phyloP scores from a whole-genome alignment of 2,329 filamentous ascomycete genomes.

The Xylariaceae sp. region DNA sequence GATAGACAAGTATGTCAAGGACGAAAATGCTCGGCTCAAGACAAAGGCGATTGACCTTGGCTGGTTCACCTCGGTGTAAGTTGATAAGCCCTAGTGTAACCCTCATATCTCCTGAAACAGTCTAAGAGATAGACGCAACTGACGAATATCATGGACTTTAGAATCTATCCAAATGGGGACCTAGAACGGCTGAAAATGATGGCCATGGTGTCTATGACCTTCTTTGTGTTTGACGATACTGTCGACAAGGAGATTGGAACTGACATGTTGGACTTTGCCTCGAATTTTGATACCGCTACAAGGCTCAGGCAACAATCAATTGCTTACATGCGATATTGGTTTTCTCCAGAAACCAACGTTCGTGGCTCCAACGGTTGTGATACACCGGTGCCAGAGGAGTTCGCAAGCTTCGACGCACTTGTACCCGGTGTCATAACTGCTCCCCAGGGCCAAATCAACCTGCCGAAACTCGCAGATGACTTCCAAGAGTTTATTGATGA shows the following conservation, averaged over 20 bases:
- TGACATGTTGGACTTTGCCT: conserved; percentile 17
- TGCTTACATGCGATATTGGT: conserved; percentile 10
- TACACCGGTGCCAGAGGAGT: conserved; percentile 9
- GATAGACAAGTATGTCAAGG: conserved; percentile 20
- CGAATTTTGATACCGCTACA: conserved; percentile 21
- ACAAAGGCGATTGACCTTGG: conserved; percentile 23
- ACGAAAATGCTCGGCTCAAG: conserved; percentile 15
- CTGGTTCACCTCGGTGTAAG: conserved; percentile 23
- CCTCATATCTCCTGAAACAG: not conserved
- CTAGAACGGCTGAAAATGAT: conserved; percentile 25
- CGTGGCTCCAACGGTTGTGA: not conserved
- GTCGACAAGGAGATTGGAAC: conserved; percentile 26
- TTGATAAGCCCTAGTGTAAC: not conserved
- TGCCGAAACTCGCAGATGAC: conserved; percentile 12
- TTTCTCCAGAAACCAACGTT: not conserved
- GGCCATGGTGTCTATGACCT: conserved; percentile 20
- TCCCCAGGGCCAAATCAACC: conserved; percentile 11
- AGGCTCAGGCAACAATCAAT: conserved; percentile 20
- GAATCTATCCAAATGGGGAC: conserved; percentile 19
- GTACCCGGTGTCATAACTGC: conserved; percentile 8
- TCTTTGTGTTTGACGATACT: conserved; percentile 28
- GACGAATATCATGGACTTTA: conserved; percentile 3
- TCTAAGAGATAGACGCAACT: not conserved
- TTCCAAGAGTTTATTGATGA: conserved; percentile 26
- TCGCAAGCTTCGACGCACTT: conserved; percentile 17